Percentiles rank a stretch among this genome's conserved stretches.
Conservation (phyloP, 306 rosid species). For the Dalbergia cultrata region DNA sequence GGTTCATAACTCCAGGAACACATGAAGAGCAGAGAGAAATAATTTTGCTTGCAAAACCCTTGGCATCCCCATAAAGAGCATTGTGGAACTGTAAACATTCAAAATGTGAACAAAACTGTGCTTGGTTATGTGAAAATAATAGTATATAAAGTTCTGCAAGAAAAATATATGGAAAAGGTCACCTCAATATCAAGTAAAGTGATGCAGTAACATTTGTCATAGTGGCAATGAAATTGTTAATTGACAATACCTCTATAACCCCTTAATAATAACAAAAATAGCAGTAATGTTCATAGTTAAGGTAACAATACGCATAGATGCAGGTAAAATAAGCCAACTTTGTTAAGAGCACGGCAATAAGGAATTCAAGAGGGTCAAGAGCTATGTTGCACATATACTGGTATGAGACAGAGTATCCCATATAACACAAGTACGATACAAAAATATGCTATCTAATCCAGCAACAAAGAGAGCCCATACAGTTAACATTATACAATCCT, state of each 20-base stretch:
- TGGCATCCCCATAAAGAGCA: conserved; percentile 10
- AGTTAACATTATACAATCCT: too few relatives aligned
- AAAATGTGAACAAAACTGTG: background rate
- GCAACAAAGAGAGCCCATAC: too few relatives aligned
- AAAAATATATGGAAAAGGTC: conserved; percentile 8
- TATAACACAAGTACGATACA: too few relatives aligned
- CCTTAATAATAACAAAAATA: background rate
- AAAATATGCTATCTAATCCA: too few relatives aligned
- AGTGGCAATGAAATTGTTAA: background rate
- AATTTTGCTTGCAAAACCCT: conserved; percentile 10
- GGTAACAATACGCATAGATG: background rate
- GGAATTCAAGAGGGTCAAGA: too few relatives aligned
- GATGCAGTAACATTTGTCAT: background rate
- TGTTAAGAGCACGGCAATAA: background rate
- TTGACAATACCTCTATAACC: background rate
- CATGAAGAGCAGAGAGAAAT: too few relatives aligned
- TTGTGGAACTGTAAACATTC: conserved; percentile 48
- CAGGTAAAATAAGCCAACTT: background rate
- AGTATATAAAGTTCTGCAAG: background rate
- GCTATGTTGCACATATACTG: too few relatives aligned
- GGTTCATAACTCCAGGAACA: too few relatives aligned
- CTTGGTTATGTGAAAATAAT: background rate
- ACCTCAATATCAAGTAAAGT: conserved; percentile 16
- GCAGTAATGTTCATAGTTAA: background rate
- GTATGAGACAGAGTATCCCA: too few relatives aligned